A percentile compares a stretch with the other conserved stretches of the same genome.
phyloP scores from a whole-genome alignment of 2,329 filamentous ascomycete species.

The Venturia carpophila region DNA sequence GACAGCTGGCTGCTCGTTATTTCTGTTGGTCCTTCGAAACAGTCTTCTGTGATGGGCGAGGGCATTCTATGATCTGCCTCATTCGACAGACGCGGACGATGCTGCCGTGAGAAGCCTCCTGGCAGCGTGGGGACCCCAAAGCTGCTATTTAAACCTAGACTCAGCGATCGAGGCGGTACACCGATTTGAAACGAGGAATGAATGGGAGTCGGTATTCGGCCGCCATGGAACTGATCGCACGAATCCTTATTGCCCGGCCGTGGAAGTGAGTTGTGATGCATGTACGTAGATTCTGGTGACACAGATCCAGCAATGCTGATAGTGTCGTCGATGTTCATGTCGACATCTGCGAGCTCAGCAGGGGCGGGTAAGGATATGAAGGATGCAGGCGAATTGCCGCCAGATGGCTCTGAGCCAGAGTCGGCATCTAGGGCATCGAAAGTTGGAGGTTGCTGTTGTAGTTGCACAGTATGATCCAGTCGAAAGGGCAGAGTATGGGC shows the following conservation, averaged over 20 bases:
- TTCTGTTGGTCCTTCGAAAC: slow-evolving; percentile 31
- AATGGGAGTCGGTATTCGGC: slow-evolving; percentile 35
- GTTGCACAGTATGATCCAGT: slow-evolving; percentile 4
- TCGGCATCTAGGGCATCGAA: slow-evolving; percentile 10
- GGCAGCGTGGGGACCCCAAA: slow-evolving; percentile 25
- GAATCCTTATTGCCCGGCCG: slow-evolving; percentile 10
- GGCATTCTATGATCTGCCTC: slow-evolving; percentile 28
- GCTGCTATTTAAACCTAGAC: slow-evolving; percentile 21
- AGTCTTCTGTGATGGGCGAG: slow-evolving; percentile 34
- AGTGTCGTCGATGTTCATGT: slow-evolving; percentile 32
- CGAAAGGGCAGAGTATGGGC: slow-evolving; percentile 18
- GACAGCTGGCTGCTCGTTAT: slow-evolving; percentile 32
- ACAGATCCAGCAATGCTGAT: slow-evolving; percentile 29
- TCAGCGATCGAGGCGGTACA: slow-evolving; percentile 18
- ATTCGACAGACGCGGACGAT: slow-evolving; percentile 20
- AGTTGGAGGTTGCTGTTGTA: background rate
- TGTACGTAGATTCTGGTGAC: slow-evolving; percentile 28
- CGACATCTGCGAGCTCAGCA: slow-evolving; percentile 23
- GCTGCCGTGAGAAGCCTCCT: slow-evolving; percentile 24
- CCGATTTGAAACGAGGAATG: slow-evolving; percentile 29
- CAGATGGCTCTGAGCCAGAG: slow-evolving; percentile 6
- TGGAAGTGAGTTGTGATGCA: slow-evolving; percentile 24
- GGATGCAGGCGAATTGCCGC: slow-evolving; percentile 15
- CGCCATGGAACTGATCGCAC: slow-evolving; percentile 19
- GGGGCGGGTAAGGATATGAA: slow-evolving; percentile 14